These are phyloP conservation scores for Cercospora nicotianae DNA, from an alignment of 2,329 filamentous ascomycete genomes.

Conservation along the genomic window DNA sequence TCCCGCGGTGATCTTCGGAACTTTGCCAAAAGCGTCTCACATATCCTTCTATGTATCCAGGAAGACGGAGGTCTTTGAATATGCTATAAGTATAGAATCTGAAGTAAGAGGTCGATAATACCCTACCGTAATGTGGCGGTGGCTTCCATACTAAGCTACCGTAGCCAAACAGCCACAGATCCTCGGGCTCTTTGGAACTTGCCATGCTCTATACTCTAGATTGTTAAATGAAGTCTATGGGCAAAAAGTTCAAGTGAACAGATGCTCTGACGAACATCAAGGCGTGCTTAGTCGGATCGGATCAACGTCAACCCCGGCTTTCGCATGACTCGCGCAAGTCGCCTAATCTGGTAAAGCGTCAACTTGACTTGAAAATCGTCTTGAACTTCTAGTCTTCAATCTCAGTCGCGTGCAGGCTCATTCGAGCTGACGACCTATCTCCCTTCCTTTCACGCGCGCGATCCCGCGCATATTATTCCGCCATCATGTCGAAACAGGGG, in stretches of 20 bases:
- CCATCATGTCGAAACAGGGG: conserved; percentile 35
- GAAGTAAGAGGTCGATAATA: neutral
- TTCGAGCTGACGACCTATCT: conserved; percentile 4
- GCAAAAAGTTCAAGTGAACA: neutral
- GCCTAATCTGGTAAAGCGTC: neutral
- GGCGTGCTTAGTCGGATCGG: neutral
- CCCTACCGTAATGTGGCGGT: conserved; percentile 87
- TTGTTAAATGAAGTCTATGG: neutral
- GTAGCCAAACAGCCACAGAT: conserved; percentile 97
- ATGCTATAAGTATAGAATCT: neutral
- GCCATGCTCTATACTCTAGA: neutral
- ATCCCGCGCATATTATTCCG: neutral
- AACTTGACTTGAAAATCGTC: neutral
- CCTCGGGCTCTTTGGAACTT: neutral
- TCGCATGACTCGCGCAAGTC: neutral
- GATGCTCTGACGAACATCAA: neutral
- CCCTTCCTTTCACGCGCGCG: neutral
- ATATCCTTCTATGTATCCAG: conserved; percentile 90
- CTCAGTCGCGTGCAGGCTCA: conserved; percentile 9
- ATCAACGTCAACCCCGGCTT: neutral
- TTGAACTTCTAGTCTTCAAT: neutral
- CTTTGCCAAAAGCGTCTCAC: conserved; percentile 94
- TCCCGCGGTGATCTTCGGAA: conserved; percentile 93
- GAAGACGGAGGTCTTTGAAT: conserved; percentile 70
- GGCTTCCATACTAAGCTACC: conserved; percentile 99